Evolutionary conservation across 345 rosid genomes (phyloP), one percentile per base, ranked within the genome.

Genomic region (Citrus hindsii): DNA sequence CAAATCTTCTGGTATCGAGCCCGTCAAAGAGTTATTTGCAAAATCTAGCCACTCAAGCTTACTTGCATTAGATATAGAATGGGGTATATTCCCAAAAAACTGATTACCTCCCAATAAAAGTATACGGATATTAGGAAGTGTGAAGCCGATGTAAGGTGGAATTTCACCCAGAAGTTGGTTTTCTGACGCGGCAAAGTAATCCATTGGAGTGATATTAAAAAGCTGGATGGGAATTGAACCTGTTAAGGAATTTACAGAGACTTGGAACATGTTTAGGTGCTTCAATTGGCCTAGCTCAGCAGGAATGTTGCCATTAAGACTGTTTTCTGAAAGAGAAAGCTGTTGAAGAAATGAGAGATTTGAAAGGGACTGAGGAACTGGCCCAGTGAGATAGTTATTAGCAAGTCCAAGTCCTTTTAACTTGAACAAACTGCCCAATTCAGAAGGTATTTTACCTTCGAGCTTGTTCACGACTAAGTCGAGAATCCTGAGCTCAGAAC

Each of bases 171-270:
- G 35, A 30, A 82, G 79, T 66, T 74, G 77, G 73, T 82, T 85
- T 2, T 51, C 48, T 0, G 62, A 0, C 0, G 71, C 58, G 13
- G 1, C 74, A 19, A 85, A 74, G 56, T 60, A 70, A 1, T 70
- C 71, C 74, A 85, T 79, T 12, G 66, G 32, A 24, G 82, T 69
- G 12, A 77, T 27, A 33, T 82, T 80, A 65, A 79, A 77, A 18
- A 85, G 76, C 42, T 80, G 73, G 19, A 37, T 35, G 48, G 87
- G 87, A 48, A 84, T 48, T 12, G 71, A 3, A 40, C 87, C 87
- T 28, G 81, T 79, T 19, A 82, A 46, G 9, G 74, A 24, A 51
- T 84, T 84, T 7, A 53, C 46, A 0, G 82, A 63, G 30, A 84
- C 48, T 67, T 61, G 82, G 73, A 84, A 73, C 75, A 24, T 71